Percentiles rank a stretch among this genome's conserved stretches.
Conservation (phyloP, 2,329 filamentous ascomycete genomes). For the Ampelomyces quisqualis region DNA sequence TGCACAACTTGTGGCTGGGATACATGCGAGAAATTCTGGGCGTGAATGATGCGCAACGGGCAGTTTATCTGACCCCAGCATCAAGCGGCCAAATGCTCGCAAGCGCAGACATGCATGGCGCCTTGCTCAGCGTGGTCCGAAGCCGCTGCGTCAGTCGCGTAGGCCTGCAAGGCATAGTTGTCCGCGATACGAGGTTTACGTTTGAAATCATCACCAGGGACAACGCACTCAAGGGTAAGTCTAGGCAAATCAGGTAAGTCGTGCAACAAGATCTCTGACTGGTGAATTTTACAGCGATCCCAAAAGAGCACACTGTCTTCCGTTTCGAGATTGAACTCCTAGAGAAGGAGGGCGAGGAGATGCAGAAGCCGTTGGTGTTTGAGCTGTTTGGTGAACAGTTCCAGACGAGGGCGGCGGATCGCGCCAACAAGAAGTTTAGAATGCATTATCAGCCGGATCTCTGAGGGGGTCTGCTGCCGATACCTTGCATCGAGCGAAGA, state of each 20-base stretch:
- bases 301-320: slow-evolving; percentile 89
- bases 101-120: slow-evolving; percentile 89
- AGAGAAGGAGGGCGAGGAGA: slow-evolving; percentile 19
- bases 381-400: slow-evolving; percentile 89
- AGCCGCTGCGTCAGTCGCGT: slow-evolving; percentile 80
- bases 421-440: slow-evolving; percentile 91
- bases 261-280: slow-evolving; percentile 6
- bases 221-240: slow-evolving; percentile 67
- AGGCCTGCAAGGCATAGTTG: slow-evolving; percentile 80
- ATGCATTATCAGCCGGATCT: slow-evolving; percentile 74
- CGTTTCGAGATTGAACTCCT: slow-evolving; percentile 63
- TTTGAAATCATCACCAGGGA: slow-evolving; percentile 78
- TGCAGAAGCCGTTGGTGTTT: slow-evolving; percentile 63
- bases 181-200: slow-evolving; percentile 82
- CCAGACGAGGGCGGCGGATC: slow-evolving; percentile 75
- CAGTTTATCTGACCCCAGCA: slow-evolving; percentile 55
- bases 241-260: slow-evolving; percentile 45
- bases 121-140: slow-evolving; percentile 76
- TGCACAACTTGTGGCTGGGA: slow-evolving; percentile 77
- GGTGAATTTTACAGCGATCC: slow-evolving; percentile 58
- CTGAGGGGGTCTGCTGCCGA: slow-evolving; percentile 52
- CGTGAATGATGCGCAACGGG: slow-evolving; percentile 45
- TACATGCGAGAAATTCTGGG: slow-evolving; percentile 84
- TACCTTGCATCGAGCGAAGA: too few relatives aligned
- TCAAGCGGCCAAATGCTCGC: slow-evolving; percentile 71